phyloP scores from a whole-genome alignment of 352 stramenopile genomes.

The Globisporangium emineosum region DNA sequence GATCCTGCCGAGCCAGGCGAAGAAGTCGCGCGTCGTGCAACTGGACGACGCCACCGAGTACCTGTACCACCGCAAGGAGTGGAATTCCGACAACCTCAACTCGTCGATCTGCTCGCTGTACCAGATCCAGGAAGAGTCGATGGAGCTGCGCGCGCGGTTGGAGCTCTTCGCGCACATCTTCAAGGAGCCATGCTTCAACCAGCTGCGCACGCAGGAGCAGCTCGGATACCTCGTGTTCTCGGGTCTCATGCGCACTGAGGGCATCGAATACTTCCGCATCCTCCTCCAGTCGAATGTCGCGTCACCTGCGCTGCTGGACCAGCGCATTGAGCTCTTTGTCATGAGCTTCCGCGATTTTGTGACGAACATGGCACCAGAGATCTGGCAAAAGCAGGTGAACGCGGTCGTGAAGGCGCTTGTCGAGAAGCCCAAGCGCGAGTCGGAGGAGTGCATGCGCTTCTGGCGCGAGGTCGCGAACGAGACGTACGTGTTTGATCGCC shows the following conservation, averaged over 20 bases:
- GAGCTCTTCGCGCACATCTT: slow-evolving; percentile 61
- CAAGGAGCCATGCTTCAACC: slow-evolving; percentile 58
- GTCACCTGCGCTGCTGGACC: slow-evolving; percentile 57
- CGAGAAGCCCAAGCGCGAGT: slow-evolving; percentile 65
- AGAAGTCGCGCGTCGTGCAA: slow-evolving; percentile 52
- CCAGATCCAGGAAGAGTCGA: slow-evolving; percentile 45
- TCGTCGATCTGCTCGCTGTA: slow-evolving; percentile 49
- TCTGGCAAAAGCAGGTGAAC: slow-evolving; percentile 53
- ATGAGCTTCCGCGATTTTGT: slow-evolving; percentile 32
- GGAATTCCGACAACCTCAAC: slow-evolving; percentile 60
- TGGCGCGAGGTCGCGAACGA: slow-evolving; percentile 63
- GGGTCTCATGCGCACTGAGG: slow-evolving; percentile 36
- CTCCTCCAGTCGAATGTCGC: slow-evolving; percentile 78
- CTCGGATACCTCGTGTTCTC: slow-evolving; percentile 74
- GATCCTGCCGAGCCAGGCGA: slow-evolving; percentile 43
- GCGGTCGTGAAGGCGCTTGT: slow-evolving; percentile 59
- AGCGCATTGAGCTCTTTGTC: slow-evolving; percentile 70
- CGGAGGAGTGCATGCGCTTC: slow-evolving; percentile 53
- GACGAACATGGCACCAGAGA: slow-evolving; percentile 21
- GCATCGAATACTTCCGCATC: slow-evolving; percentile 63
- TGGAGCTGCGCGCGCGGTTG: slow-evolving; percentile 34
- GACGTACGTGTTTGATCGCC: slow-evolving; percentile 70
- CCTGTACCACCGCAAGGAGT: slow-evolving; percentile 48
- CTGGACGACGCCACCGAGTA: slow-evolving; percentile 51
- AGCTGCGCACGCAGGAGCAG: slow-evolving; percentile 64